Percentiles rank a stretch among this genome's conserved stretches.
These are phyloP conservation scores for Dendrobium officinale DNA, from an alignment of 106 monocot species.

Conservation along the genomic window DNA sequence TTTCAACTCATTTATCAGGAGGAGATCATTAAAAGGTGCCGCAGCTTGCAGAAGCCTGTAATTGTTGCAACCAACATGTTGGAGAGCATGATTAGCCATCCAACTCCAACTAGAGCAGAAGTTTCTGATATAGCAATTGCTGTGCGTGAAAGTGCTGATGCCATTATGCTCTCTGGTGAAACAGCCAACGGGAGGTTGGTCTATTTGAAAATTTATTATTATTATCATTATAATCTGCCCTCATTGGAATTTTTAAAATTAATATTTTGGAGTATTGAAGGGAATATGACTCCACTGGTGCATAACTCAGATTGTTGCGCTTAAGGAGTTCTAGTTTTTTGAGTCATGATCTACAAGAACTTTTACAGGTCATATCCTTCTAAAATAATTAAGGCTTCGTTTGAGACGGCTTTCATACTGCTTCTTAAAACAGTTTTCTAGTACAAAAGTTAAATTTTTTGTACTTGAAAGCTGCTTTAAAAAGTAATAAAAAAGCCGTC, in stretches of 20 bases:
- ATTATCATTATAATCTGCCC: not conserved
- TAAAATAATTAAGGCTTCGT: too few species aligned
- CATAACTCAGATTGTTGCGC: not conserved
- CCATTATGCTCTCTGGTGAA: slow-evolving; percentile 96
- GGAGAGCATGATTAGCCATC: slow-evolving; percentile 96
- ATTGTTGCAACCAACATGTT: slow-evolving; percentile 98
- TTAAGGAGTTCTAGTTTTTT: not conserved
- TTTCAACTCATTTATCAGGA: slow-evolving; percentile 31
- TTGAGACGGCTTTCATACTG: too few species aligned
- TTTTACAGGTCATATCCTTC: not conserved
- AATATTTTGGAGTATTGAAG: not conserved
- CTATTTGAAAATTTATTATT: not conserved
- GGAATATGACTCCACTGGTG: not conserved
- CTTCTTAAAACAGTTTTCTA: too few species aligned
- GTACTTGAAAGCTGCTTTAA: too few species aligned
- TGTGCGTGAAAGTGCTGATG: slow-evolving; percentile 88
- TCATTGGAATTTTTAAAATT: not conserved
- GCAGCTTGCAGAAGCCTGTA: slow-evolving; percentile 83
- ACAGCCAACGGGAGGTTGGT: slow-evolving; percentile 92
- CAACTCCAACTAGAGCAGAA: slow-evolving; percentile 95
- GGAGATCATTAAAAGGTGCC: slow-evolving; percentile 79
- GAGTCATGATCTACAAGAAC: not conserved
- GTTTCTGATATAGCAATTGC: slow-evolving; percentile 98
- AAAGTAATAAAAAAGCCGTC: too few species aligned
- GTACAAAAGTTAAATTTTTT: too few species aligned